Evolutionary conservation across 768 basidiomycete species (phyloP), one percentile per base, ranked within the genome.

Genomic region (Boletus eberwhitei): DNA sequence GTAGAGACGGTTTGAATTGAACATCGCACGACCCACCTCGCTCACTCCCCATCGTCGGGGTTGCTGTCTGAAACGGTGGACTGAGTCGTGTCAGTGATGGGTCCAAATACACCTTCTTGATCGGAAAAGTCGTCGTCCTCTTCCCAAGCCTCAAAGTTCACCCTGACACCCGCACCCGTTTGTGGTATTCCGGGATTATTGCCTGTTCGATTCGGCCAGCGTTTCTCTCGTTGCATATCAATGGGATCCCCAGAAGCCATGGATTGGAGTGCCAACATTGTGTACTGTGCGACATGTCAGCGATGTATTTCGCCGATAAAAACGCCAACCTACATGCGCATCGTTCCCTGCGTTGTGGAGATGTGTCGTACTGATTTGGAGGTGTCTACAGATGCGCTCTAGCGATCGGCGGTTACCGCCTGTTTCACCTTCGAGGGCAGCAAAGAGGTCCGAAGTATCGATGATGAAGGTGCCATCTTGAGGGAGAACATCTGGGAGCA

Each of bases 301-400:
- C 12, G 2, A 29, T 21, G 19, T 8, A 17, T 24, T 31, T 14
- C 13, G 8, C 29, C 17, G 8, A 34, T 8, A 48, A 41, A 11
- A 35, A 41, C 21, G 6, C 31, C 21, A 38, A 68, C 84, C 39
- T 61, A 92, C 91, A 66, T 87, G 79, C 2, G 91, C 90, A 67
- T 93, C 90, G 63, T 93, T 93, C 0, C 90, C 91, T 1, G 89
- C 90, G 63, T 94, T 95, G 75, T 93, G 93, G 53, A 88, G 71
- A 60, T 77, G 74, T 34, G 76, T 59, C 1, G 81, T 79, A 0
- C 71, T 58, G 47, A 92, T 76, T 47, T 83, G 79, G 21, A 94
- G 76, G 48, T 85, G 80, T 43, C 74, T 72, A 68, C 86, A 88
- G 31, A 84, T 77, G 37, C 82, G 79, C 56, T 80, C 80, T 21